These are phyloP conservation scores for Ceratocystis colombiana DNA, from an alignment of 2,329 filamentous ascomycete species.

Conservation along the genomic window DNA sequence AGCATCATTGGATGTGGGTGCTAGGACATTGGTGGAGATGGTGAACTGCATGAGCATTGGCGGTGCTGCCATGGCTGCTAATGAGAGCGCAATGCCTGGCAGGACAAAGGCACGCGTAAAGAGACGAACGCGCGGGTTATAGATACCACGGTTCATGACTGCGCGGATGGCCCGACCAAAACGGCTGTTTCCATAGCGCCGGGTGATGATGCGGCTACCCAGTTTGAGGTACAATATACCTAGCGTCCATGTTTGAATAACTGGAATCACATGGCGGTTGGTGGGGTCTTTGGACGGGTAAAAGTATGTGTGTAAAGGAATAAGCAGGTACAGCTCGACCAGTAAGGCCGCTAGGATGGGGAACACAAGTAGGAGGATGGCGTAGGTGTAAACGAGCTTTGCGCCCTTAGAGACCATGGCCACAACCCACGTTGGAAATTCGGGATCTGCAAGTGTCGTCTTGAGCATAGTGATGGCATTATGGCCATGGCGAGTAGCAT, in stretches of 20 bases:
- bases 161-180: constrained; percentile 64
- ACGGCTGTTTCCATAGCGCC: constrained; percentile 39
- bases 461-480: not conserved
- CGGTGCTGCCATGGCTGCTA: constrained; percentile 54
- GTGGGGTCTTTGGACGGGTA: constrained; percentile 33
- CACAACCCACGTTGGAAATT: constrained; percentile 27
- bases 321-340: constrained; percentile 77
- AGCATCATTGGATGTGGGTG: constrained; percentile 28
- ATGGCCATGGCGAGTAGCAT: constrained; percentile 2
- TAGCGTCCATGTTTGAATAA: constrained; percentile 90
- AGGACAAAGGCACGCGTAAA: constrained; percentile 82
- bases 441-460: constrained; percentile 25
- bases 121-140: constrained; percentile 66
- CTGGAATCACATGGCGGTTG: constrained; percentile 58
- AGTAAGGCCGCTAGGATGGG: constrained; percentile 70
- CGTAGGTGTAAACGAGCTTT: constrained; percentile 62
- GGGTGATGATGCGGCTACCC: constrained; percentile 41
- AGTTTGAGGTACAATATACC: constrained; percentile 86
- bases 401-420: constrained; percentile 31
- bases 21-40: constrained; percentile 21
- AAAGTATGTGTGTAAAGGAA: constrained; percentile 76
- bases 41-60: constrained; percentile 33
- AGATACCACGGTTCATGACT: constrained; percentile 63
- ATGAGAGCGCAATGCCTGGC: constrained; percentile 55
- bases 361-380: constrained; percentile 64